These are phyloP conservation scores for Helotiales sp. DNA, from an alignment of 2,329 filamentous ascomycete species.

Conservation along the genomic window DNA sequence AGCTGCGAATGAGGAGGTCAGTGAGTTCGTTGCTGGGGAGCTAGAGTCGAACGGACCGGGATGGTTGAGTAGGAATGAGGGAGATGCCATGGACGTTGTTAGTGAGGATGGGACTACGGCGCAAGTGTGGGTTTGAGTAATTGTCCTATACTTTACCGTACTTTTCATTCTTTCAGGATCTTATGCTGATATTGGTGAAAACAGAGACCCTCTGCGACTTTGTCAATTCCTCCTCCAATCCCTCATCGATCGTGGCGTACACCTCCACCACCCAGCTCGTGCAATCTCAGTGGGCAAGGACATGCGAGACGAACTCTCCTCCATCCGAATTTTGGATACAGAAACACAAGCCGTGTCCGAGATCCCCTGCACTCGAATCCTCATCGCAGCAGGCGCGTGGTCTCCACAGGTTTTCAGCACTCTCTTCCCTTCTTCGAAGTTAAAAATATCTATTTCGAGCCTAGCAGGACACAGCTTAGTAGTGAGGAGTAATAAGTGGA, in stretches of 20 bases:
- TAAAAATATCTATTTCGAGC: conserved; percentile 56
- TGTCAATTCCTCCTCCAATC: conserved; percentile 64
- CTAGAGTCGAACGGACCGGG: conserved; percentile 40
- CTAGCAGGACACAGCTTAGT: conserved; percentile 74
- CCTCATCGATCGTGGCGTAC: conserved; percentile 60
- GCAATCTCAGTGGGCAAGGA: conserved; percentile 55
- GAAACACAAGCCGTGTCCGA: conserved; percentile 46
- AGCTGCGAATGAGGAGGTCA: conserved; percentile 42
- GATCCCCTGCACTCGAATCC: conserved; percentile 62
- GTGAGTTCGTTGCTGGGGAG: conserved; percentile 17
- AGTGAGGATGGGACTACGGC: conserved; percentile 60
- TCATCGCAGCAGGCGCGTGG: conserved; percentile 73
- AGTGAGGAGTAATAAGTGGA: conserved; percentile 58
- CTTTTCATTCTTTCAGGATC: background rate
- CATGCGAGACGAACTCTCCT: conserved; percentile 48
- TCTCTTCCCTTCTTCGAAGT: conserved; percentile 59
- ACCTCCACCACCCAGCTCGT: conserved; percentile 63
- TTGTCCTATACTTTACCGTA: background rate
- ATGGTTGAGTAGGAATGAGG: conserved; percentile 59
- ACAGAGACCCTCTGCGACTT: conserved; percentile 64
- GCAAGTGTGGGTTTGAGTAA: conserved; percentile 55
- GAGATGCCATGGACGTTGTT: conserved; percentile 60
- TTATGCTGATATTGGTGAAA: background rate
- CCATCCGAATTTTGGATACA: conserved; percentile 50
- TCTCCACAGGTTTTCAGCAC: conserved; percentile 62